Conservation (phyloP, 1,284 basidiomycete genomes). For the Boletus austroedulis region DNA sequence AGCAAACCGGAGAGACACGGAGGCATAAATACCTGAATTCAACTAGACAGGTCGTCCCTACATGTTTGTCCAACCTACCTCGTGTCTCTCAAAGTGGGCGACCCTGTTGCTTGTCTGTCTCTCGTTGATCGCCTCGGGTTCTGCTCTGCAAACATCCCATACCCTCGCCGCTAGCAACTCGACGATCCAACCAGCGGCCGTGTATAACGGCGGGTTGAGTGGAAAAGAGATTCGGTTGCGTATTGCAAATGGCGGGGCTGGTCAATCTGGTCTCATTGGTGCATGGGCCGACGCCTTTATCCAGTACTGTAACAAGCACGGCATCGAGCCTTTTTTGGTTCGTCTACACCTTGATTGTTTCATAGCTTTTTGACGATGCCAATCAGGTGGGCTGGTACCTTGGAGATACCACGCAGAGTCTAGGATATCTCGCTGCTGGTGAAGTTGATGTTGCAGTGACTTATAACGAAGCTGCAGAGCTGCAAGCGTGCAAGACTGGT, state of each 20-base stretch:
- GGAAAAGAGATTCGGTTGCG: constrained; percentile 35
- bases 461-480: constrained; percentile 49
- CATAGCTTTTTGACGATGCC: background rate
- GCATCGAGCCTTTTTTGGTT: constrained; percentile 38
- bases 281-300: constrained; percentile 48
- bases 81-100: background rate
- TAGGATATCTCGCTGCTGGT: constrained; percentile 39
- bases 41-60: background rate
- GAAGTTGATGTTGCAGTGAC: constrained; percentile 47
- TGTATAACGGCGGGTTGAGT: constrained; percentile 20
- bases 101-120: background rate
- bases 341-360: constrained; percentile 4
- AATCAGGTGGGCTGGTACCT: constrained; percentile 49
- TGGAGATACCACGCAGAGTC: constrained; percentile 49
- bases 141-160: background rate
- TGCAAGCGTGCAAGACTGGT: constrained; percentile 30
- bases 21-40: background rate
- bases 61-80: background rate
- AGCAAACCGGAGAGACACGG: no score
- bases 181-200: background rate
- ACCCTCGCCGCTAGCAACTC: background rate
- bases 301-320: constrained; percentile 32
- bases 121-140: background rate
- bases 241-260: constrained; percentile 49
- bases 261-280: constrained; percentile 46